Evolutionary conservation across 2,329 filamentous ascomycete species (phyloP).

Genomic region (Zalaria obscura): DNA sequence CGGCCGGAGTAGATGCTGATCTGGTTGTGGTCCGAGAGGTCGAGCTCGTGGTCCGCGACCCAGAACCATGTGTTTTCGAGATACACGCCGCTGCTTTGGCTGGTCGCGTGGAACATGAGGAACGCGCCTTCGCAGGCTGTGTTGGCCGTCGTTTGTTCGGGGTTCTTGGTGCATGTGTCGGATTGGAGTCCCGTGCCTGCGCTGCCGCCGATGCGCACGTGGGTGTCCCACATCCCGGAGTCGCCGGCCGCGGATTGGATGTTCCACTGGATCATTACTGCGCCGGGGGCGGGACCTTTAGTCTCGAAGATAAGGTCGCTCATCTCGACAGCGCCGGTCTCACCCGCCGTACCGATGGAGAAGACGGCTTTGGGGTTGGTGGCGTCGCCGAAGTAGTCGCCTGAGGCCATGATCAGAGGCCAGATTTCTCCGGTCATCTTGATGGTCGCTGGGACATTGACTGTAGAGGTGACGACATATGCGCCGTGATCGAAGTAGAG

Average conservation of each 20-base stretch:
- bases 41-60: constrained; percentile 85
- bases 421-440: constrained; percentile 86
- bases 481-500: constrained; percentile 52
- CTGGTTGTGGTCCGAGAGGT: constrained; percentile 86
- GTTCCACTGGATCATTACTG: constrained; percentile 88
- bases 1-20: constrained; percentile 80
- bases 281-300: constrained; percentile 68
- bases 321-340: constrained; percentile 72
- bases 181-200: constrained; percentile 77
- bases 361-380: constrained; percentile 70
- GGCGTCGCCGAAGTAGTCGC: constrained; percentile 57
- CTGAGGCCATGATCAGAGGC: constrained; percentile 76
- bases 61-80: constrained; percentile 88
- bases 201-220: constrained; percentile 81
- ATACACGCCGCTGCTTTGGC: constrained; percentile 47
- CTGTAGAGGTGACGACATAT: constrained; percentile 46
- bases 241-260: constrained; percentile 55
- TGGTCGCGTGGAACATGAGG: constrained; percentile 42
- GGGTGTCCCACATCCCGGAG: constrained; percentile 85
- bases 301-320: constrained; percentile 79
- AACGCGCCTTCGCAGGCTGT: constrained; percentile 61
- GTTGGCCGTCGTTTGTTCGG: constrained; percentile 48
- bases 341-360: constrained; percentile 65
- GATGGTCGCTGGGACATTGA: constrained; percentile 45
- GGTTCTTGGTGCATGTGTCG: constrained; percentile 65